phyloP scores from a whole-genome alignment of 768 basidiomycete genomes.

The Postia placenta region DNA sequence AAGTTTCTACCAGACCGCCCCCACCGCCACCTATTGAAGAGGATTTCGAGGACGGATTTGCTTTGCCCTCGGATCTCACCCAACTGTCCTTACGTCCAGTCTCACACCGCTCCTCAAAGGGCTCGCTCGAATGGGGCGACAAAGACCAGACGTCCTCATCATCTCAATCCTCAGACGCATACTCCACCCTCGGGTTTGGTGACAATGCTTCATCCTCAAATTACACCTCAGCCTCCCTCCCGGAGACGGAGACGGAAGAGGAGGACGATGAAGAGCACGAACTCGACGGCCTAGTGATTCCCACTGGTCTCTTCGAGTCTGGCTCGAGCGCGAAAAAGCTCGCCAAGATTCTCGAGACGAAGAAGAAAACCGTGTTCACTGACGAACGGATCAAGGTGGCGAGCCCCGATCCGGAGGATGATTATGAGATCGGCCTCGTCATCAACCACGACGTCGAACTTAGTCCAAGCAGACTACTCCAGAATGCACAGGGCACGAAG shows the following conservation, averaged over 20 bases:
- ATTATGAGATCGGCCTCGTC: slow-evolving; percentile 80
- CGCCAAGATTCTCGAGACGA: slow-evolving; percentile 44
- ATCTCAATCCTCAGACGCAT: slow-evolving; percentile 81
- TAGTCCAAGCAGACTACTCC: slow-evolving; percentile 67
- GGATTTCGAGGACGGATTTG: slow-evolving; percentile 81
- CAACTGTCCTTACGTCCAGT: slow-evolving; percentile 77
- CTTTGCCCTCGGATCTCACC: slow-evolving; percentile 74
- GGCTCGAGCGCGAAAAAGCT: slow-evolving; percentile 49
- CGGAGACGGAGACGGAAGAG: slow-evolving; percentile 65
- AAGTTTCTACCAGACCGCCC: slow-evolving; percentile 14
- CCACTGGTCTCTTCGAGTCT: slow-evolving; percentile 69
- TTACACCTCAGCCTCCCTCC: slow-evolving; percentile 59
- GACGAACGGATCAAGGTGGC: slow-evolving; percentile 47
- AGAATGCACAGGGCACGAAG: slow-evolving; percentile 33
- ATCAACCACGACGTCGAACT: slow-evolving; percentile 81
- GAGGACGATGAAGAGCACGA: slow-evolving; percentile 61
- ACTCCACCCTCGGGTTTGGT: slow-evolving; percentile 70
- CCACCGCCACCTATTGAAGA: slow-evolving; percentile 52
- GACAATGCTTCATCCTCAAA: slow-evolving; percentile 47
- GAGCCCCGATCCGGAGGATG: slow-evolving; percentile 68
- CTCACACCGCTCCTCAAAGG: slow-evolving; percentile 76
- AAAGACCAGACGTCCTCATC: slow-evolving; percentile 67
- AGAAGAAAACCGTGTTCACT: slow-evolving; percentile 50
- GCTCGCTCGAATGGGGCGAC: slow-evolving; percentile 82
- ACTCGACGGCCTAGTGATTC: slow-evolving; percentile 77